Base-by-base conservation (phyloP, 441 rosid genomes). In the Bocquillonia castaneifolia region DNA sequence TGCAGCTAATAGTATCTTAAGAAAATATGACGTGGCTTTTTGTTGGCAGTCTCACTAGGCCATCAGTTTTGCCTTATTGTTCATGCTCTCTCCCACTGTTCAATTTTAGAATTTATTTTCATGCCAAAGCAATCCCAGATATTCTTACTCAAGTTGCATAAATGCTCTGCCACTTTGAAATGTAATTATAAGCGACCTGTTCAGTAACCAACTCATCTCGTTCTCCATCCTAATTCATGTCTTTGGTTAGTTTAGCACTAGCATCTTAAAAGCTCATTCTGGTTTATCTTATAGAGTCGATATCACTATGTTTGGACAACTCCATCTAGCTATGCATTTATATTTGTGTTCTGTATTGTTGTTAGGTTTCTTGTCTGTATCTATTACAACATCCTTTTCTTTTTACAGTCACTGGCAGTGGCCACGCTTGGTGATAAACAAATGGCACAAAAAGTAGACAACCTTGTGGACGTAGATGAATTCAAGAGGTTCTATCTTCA, bases 401-500 rank as follows among this genome's bases (percentile, higher is more conserved):
- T 47, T 20, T 81, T 79, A 67, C 83, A 94, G 99, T 81, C 99
- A 67, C 72, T 94, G 69, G 99, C 97, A 29, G 98, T 92, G 82
- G 98, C 85, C 77, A 94, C 99, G 9, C 98, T 94, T 69, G 99
- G 99, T 67, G 96, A 94, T 83, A 86, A 70, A 78, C 98, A 90
- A 73, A 94, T 94, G 99, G 99, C 98, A 23, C 99, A 94, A 65
- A 85, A 85, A 81, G 74, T 94, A 64, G 99, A 94, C 78, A 94
- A 84, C 76, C 98, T 94, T 78, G 91, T 82, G 77, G 88, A 77
- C 64, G 81, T 72, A n/a, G 98, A 88, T 69, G 99, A 92, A 72
- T 86, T 77, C 87, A 94, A 94, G 92, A 90, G 92, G 73, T 94
- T 94, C 75, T 94, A 92, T 81, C 98, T 94, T 78, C 99, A 94